These are phyloP conservation scores for Aethionema arabicum DNA, from an alignment of 345 rosid species.

Conservation along the genomic window DNA sequence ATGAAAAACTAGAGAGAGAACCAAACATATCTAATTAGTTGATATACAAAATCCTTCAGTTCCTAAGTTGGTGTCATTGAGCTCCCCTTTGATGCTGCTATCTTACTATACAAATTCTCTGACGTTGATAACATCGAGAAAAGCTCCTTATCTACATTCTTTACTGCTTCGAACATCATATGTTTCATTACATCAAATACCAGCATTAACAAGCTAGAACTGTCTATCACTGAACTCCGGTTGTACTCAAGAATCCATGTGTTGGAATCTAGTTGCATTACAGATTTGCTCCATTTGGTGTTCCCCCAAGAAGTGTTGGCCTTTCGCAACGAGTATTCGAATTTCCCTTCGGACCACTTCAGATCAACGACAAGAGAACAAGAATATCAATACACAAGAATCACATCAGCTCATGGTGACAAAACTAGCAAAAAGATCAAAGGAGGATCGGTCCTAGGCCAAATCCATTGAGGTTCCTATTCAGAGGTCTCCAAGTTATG, in stretches of 20 bases:
- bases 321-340: constrained; percentile 45
- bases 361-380: neutral
- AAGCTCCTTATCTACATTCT: constrained; percentile 26
- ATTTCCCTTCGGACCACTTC: constrained; percentile 71
- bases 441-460: neutral
- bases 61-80: constrained; percentile 38
- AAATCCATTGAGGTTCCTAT: neutral
- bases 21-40: neutral
- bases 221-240: constrained; percentile 47
- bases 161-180: constrained; percentile 33
- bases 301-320: constrained; percentile 58
- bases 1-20: neutral
- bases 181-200: constrained; percentile 46
- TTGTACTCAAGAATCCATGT: constrained; percentile 81
- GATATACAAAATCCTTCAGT: neutral
- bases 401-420: neutral
- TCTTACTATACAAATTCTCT: constrained; percentile 20
- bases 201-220: constrained; percentile 47
- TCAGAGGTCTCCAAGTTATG: too few relatives aligned
- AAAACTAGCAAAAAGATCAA: neutral
- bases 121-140: constrained; percentile 28
- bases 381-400: constrained; percentile 20
- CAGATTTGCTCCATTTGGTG: constrained; percentile 53
- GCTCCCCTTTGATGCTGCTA: constrained; percentile 15
- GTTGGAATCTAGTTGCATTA: constrained; percentile 66